Base-by-base conservation (phyloP, 805 yeast species). In the Yamadazyma endophytica region DNA sequence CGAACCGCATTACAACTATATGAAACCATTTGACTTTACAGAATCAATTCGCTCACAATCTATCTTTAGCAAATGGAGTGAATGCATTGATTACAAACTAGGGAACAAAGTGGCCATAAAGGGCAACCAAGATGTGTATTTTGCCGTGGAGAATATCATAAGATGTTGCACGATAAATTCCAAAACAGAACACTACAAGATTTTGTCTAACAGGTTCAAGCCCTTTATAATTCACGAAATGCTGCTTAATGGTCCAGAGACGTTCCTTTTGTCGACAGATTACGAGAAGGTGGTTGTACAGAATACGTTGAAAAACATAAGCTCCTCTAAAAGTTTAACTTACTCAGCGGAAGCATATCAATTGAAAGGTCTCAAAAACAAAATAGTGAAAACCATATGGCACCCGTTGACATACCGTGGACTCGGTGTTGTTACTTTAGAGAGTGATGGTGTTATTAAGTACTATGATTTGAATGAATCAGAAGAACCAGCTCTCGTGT, bases 211-310 rank as follows among this genome's bases (percentile, higher is more conserved):
- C 12, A 12, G 26, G 6, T 35, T 29, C 19, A 2, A 17, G 14
- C 25, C 29, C 6, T 59, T 58, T 35, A 49, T 48, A 13, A 62
- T 71, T 17, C 36, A 42, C 3, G 52, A 54, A 0, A 29, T 74
- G 13, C 44, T 44, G 13, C 35, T 69, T 32, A 75, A 75, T 45
- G 34, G 45, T 4, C 46, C 62, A 21, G 75, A 70, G 4, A 56
- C 65, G 0, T 49, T 66, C 4, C 36, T 75, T 29, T 77, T 28
- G 17, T 26, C 40, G 15, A 37, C 41, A 3, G 42, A 37, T 14
- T 33, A 21, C 17, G n/a, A 21, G 4, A 25, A 33, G 9, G 32
- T 40, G 6, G 36, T 37, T 11, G 31, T 40, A 5, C 32, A 40
- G 13, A 33, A 9, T 17, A 12, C 28, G 14, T 31, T 31, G 5